phyloP scores from a whole-genome alignment of 2,329 filamentous ascomycete species.

The Colletotrichum tofieldiae region DNA sequence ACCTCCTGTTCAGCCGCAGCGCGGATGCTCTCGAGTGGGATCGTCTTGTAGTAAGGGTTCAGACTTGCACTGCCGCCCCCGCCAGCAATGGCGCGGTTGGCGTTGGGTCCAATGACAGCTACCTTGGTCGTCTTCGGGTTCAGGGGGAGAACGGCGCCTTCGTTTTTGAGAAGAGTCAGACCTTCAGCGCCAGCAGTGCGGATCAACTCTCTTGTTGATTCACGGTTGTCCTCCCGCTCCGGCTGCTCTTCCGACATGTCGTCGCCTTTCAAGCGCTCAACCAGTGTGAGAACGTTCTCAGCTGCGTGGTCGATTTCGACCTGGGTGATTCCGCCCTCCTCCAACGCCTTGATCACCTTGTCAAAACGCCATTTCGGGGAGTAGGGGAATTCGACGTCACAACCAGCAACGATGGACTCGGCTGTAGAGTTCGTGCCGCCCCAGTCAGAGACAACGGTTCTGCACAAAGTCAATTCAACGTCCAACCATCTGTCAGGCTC shows the following conservation, averaged over 20 bases:
- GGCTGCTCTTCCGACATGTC: slow-evolving; percentile 71
- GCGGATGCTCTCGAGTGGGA: slow-evolving; percentile 75
- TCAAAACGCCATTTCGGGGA: slow-evolving; percentile 70
- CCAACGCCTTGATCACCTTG: slow-evolving; percentile 69
- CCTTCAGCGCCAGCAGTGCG: slow-evolving; percentile 74
- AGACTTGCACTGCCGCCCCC: slow-evolving; percentile 79
- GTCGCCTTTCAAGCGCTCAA: slow-evolving; percentile 74
- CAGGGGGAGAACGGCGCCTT: slow-evolving; percentile 72
- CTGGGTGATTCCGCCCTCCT: slow-evolving; percentile 63
- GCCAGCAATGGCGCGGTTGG: slow-evolving; percentile 77
- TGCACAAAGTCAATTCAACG: slow-evolving; percentile 45
- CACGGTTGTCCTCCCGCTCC: slow-evolving; percentile 70
- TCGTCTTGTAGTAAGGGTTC: slow-evolving; percentile 78
- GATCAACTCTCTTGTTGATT: slow-evolving; percentile 73
- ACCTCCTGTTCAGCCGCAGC: slow-evolving; percentile 69
- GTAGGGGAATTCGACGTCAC: slow-evolving; percentile 72
- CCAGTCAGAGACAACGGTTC: slow-evolving; percentile 73
- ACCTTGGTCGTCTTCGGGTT: slow-evolving; percentile 69
- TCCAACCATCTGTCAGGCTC: background rate
- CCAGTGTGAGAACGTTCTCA: slow-evolving; percentile 72
- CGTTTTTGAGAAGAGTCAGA: slow-evolving; percentile 76
- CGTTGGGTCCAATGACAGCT: slow-evolving; percentile 78
- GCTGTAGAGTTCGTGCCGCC: slow-evolving; percentile 70
- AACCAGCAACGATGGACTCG: slow-evolving; percentile 70
- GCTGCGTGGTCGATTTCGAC: slow-evolving; percentile 71